Evolutionary conservation across 345 rosid genomes (phyloP), one percentile per base, ranked within the genome.

Genomic region (Lepidium didymum): DNA sequence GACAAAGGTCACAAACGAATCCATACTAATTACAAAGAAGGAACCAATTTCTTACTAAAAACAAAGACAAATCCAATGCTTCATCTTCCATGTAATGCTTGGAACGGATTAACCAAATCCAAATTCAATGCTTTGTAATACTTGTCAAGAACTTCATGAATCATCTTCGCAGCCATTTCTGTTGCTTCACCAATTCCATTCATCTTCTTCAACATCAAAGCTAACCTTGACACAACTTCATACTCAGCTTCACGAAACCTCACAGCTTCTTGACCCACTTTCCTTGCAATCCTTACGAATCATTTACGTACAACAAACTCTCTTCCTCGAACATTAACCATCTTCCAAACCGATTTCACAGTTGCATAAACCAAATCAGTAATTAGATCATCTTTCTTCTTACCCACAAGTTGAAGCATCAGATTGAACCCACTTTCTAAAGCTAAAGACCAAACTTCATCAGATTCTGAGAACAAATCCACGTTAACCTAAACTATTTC

Each of bases 371-470:
- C 38, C 66, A 53, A 11, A 14, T 65, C 66, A 19, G 11, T 31
- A 57, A 57, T 53, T 53, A 64, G 11, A 23, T 51, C 12, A 10
- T 14, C 50, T 66, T 27, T 50, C 15, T 31, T 0, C 25, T 31
- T 1, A 16, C 3, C 21, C 5, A 41, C 10, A 11, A 49, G 33
- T 33, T 73, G 77, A 25, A 73, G 71, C 19, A 34, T 34, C 66
- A 73, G 9, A 38, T 42, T 50, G 11, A 73, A 73, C 16, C 21
- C 71, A n/a, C 71, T 54, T 21, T 14, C 77, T 1, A 73, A 73
- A 3, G 54, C 71, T 33, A 73, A 40, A 65, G 54, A 73, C 77
- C 77, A 73, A 5, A 40, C 71, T 13, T 64, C 76, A 1, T 37
- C 63, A 15, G 2, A 0, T 2, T 40, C 36, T 29, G 8, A 62